Evolutionary conservation across 2,329 filamentous ascomycete species (phyloP).

Genomic region (Aureobasidium namibiae): DNA sequence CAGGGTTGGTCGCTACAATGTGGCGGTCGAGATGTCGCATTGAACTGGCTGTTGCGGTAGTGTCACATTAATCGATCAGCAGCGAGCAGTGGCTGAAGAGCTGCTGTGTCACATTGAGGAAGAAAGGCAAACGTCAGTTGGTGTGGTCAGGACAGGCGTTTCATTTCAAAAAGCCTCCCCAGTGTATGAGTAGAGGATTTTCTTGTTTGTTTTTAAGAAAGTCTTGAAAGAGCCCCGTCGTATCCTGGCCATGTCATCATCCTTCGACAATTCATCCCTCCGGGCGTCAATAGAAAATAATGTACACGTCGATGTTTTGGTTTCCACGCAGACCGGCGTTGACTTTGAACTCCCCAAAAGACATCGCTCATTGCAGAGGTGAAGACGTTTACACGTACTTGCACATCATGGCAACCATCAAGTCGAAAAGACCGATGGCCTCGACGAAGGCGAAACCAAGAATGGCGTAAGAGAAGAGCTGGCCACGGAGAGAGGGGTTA

Average conservation of each 20-base stretch:
- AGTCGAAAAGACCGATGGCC: slow-evolving; percentile 81
- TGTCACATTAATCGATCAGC: neutral
- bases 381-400: slow-evolving; percentile 41
- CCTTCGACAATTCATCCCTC: slow-evolving; percentile 5
- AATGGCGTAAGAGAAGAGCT: slow-evolving; percentile 96
- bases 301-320: slow-evolving; percentile 13
- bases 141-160: slow-evolving; percentile 7
- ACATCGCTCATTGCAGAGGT: slow-evolving; percentile 9
- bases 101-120: slow-evolving; percentile 2
- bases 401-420: slow-evolving; percentile 91
- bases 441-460: slow-evolving; percentile 92
- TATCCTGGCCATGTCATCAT: slow-evolving; percentile 13
- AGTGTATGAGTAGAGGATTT: slow-evolving; percentile 10
- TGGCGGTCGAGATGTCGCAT: neutral
- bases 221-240: slow-evolving; percentile 8
- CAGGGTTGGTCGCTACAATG: neutral
- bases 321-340: slow-evolving; percentile 9
- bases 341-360: slow-evolving; percentile 5
- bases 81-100: neutral
- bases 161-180: slow-evolving; percentile 1
- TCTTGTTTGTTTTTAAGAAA: slow-evolving; percentile 13
- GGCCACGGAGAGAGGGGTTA: slow-evolving; percentile 89
- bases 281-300: slow-evolving; percentile 12
- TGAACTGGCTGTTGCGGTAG: neutral
- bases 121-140: neutral